Conservation (phyloP, 768 basidiomycete species). For the Terana coerulea region DNA sequence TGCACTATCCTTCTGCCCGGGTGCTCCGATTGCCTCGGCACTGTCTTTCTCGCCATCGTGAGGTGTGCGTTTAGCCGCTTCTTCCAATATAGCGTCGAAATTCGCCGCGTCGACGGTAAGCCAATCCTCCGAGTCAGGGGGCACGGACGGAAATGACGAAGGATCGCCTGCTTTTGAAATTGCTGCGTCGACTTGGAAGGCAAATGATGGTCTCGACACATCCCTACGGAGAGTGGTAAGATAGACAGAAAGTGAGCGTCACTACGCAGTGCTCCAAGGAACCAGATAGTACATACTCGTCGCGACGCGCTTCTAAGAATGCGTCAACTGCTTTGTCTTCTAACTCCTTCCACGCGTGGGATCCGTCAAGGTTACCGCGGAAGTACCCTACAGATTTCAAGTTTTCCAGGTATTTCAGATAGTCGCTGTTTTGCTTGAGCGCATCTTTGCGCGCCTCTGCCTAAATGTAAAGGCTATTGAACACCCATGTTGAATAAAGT, state of each 20-base stretch:
- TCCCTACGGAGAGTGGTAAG: constrained; percentile 33
- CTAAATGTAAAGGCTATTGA: constrained; percentile 31
- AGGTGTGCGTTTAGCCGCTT: constrained; percentile 26
- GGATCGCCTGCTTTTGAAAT: constrained; percentile 40
- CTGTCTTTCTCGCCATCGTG: constrained; percentile 16
- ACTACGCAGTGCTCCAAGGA: background rate
- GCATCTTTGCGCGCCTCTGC: constrained; percentile 63
- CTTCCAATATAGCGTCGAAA: constrained; percentile 70
- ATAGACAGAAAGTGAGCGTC: background rate
- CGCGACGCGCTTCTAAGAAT: constrained; percentile 58
- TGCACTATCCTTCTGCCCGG: constrained; percentile 30
- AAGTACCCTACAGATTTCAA: constrained; percentile 73
- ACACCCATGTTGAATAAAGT: background rate
- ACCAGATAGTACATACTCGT: constrained; percentile 52
- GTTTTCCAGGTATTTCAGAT: constrained; percentile 64
- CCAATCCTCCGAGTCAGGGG: constrained; percentile 85
- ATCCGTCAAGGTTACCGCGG: constrained; percentile 71
- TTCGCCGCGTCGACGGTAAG: constrained; percentile 72
- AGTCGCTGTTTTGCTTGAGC: constrained; percentile 63
- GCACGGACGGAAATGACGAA: constrained; percentile 23
- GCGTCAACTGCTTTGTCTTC: constrained; percentile 67
- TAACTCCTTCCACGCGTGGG: constrained; percentile 65
- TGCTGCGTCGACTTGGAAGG: constrained; percentile 64
- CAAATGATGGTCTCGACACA: constrained; percentile 70
- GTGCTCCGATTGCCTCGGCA: constrained; percentile 45